Evolutionary conservation across 2,329 filamentous ascomycete species (phyloP), one percentile per base, ranked within the genome.

Genomic region (Beauveria bassiana): DNA sequence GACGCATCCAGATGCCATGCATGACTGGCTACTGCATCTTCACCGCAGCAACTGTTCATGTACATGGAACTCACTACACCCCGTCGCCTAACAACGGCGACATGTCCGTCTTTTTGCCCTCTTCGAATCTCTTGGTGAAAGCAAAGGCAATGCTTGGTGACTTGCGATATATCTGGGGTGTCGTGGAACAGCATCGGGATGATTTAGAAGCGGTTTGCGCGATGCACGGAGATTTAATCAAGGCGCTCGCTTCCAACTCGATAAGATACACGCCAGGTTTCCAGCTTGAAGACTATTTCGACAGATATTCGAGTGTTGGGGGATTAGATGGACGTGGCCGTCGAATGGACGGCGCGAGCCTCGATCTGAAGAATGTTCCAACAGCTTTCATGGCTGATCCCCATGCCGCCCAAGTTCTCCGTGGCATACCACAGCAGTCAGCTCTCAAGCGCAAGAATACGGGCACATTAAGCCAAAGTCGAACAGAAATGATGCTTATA

Each of bases 1-100:
- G 85, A 1, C 83, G 88, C 2, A 85, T 93, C 24, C 90, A 95
- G 72, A 96, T 90, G 90, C 90, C 91, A 0, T 87, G 88, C 0
- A 93, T 96, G 69, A 88, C 95, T 2, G 90, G 90, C 7, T 96
- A 93, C 71, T 95, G 91, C 69, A 86, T 96, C 53, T 91, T 87
- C 72, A 93, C 90, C 2, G 91, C 91, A 2, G 91, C 89, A 5
- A 96, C 91, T 0, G 91, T 96, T 1, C 91, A 96, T 69, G 87
- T 96, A 10, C 91, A 96, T 69, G 91, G 91, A 14, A 85, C 89
- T 7, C 87, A 95, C 69, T 96, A 96, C 71, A 85, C 83, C 65
- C 82, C 80, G 66, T 75, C 74, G 43, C 74, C 75, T 12, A 72
- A 67, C 51, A 74, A 70, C 40, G 84, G 71, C 66, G 84, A 75